Evolutionary conservation across 116 monocot genomes (phyloP), one percentile per base, ranked within the genome.

Genomic region (Thalassia testudinum): DNA sequence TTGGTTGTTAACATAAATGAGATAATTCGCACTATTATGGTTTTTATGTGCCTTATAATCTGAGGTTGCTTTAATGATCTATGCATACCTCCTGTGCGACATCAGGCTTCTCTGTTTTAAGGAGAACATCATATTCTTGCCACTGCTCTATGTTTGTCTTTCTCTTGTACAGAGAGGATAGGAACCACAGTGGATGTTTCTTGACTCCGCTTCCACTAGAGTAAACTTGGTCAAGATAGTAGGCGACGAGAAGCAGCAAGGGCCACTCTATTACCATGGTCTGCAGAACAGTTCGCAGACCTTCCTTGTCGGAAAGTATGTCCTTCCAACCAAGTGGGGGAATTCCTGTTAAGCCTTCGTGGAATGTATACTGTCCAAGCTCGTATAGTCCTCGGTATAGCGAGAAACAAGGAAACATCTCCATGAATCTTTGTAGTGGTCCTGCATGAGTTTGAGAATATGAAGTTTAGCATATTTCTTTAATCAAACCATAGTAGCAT

Each of bases 11-110:
- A 7, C 16, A 16, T 27, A 45, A 47, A 17, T 16, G 1, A 6
- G 43, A 1, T 17, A 21, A 21, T 26, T 21, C 43, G 1, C 12
- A 18, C 0, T 17, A 34, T 5, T 5, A 34, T 3, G 30, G 3
- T 34, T 34, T 10, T 34, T 3, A 34, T 34, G n/a, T n/a, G n/a
- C n/a, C n/a, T n/a, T n/a, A n/a, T n/a, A n/a, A n/a, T 10, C 3
- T 10, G 30, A 34, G 30, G 30, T 5, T 5, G 3, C 6, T 5
- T 34, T 34, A 34, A 34, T 10, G 3, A 34, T 3, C 6, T 34
- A 34, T 34, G 10, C 75, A 74, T 75, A 86, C 81, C 65, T 86
- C 86, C 53, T 63, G 61, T 30, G 56, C 40, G 57, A 86, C 70
- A 67, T 81, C 78, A 37, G 66, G 58, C 37, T 60, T 75, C 21